phyloP scores from a whole-genome alignment of 108 stramenopile species.

The Skeletonema marinoi region DNA sequence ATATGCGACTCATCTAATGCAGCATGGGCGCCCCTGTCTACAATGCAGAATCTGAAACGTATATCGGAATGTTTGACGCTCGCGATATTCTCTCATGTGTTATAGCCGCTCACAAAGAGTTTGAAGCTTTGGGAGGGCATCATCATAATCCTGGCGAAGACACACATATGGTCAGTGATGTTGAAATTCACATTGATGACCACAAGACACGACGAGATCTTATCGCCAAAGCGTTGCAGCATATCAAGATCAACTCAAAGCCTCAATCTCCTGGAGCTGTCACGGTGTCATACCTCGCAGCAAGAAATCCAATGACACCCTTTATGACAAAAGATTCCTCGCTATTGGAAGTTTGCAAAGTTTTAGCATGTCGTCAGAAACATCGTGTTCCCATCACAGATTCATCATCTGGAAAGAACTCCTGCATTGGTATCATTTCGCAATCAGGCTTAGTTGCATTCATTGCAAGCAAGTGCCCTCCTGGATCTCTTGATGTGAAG shows the following conservation, averaged over 20 bases:
- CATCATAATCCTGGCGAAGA: conserved; percentile 39
- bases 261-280: conserved; percentile 45
- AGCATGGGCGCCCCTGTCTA: conserved; percentile 58
- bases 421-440: conserved; percentile 42
- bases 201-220: conserved; percentile 40
- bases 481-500: conserved; percentile 44
- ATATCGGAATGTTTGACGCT: conserved; percentile 57
- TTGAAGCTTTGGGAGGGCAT: conserved; percentile 25
- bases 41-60: conserved; percentile 39
- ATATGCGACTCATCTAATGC: not conserved
- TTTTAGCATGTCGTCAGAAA: conserved; percentile 27
- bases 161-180: conserved; percentile 22
- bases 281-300: conserved; percentile 50
- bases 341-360: conserved; percentile 50
- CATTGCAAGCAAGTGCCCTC: conserved; percentile 38
- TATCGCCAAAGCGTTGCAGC: conserved; percentile 49
- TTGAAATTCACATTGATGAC: conserved; percentile 20
- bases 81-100: conserved; percentile 58
- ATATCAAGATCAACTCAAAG: conserved; percentile 36
- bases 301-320: conserved; percentile 43
- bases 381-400: conserved; percentile 46
- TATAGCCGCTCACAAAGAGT: conserved; percentile 45
- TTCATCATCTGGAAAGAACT: conserved; percentile 24
- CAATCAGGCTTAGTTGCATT: conserved; percentile 48
- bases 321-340: conserved; percentile 25